These are phyloP conservation scores for Colletotrichum graminicola DNA, from an alignment of 2,329 filamentous ascomycete genomes.

Conservation along the genomic window DNA sequence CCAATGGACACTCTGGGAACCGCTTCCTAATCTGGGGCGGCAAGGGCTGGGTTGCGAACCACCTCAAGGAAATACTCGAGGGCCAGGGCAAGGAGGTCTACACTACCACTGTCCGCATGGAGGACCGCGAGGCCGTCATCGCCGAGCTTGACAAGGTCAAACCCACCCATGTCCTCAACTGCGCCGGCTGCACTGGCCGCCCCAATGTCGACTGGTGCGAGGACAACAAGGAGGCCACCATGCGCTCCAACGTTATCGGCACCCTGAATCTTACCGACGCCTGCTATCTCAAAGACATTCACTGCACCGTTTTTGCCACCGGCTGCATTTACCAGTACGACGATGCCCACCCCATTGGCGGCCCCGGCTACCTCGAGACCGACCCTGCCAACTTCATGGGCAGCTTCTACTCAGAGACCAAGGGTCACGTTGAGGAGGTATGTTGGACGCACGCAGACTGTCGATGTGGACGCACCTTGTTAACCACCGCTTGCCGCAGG, in stretches of 20 bases:
- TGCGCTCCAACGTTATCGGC: conserved; percentile 76
- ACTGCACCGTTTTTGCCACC: conserved; percentile 75
- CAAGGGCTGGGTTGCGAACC: conserved; percentile 72
- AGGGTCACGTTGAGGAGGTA: conserved; percentile 74
- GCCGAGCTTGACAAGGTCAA: conserved; percentile 68
- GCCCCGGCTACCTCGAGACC: conserved; percentile 70
- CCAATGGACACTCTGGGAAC: conserved; percentile 49
- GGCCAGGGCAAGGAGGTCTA: conserved; percentile 71
- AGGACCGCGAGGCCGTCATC: conserved; percentile 69
- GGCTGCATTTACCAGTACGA: conserved; percentile 77
- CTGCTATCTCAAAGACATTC: conserved; percentile 69
- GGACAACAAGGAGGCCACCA: conserved; percentile 75
- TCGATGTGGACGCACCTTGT: neutral
- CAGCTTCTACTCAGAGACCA: conserved; percentile 77
- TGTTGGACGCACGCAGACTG: conserved; percentile 43
- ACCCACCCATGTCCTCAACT: conserved; percentile 76
- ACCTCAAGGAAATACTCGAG: conserved; percentile 70
- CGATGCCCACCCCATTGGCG: conserved; percentile 69
- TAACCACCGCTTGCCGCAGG: conserved; percentile 51
- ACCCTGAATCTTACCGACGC: conserved; percentile 73
- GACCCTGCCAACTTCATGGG: conserved; percentile 74
- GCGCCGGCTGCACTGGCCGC: conserved; percentile 73
- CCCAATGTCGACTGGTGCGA: conserved; percentile 81
- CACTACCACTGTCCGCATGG: conserved; percentile 74
- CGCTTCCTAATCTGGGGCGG: conserved; percentile 75